phyloP scores from a whole-genome alignment of 106 monocot species.

The Dendrobium officinale region DNA sequence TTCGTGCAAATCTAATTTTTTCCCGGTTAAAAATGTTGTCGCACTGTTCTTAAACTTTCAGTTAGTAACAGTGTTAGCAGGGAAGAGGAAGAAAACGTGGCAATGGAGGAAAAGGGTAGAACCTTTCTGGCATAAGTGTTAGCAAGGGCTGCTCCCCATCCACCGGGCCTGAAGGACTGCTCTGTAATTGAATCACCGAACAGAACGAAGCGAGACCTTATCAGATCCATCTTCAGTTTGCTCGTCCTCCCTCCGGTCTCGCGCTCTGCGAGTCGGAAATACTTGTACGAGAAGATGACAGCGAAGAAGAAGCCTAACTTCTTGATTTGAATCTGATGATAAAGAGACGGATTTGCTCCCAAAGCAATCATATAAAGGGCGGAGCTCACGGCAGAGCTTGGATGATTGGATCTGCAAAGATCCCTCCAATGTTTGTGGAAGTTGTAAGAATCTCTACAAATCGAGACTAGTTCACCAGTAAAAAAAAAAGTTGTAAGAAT shows the following conservation, averaged over 20 bases:
- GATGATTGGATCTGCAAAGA: too few species aligned
- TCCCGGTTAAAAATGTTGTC: not conserved
- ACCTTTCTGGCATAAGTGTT: slow-evolving; percentile 91
- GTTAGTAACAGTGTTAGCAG: not conserved
- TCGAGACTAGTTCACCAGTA: too few species aligned
- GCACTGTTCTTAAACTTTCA: not conserved
- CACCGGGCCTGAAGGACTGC: slow-evolving; percentile 71
- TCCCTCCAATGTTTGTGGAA: too few species aligned
- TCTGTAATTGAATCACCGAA: slow-evolving; percentile 96
- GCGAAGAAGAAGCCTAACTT: slow-evolving; percentile 1
- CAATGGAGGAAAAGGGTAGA: not conserved
- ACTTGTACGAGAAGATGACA: not conserved
- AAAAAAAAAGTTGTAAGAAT: too few species aligned
- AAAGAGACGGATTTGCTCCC: not conserved
- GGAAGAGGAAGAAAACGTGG: not conserved
- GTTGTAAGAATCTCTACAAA: too few species aligned
- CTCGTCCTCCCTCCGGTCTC: not conserved
- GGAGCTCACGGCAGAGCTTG: too few species aligned
- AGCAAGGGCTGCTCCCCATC: slow-evolving; percentile 90
- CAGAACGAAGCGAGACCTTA: slow-evolving; percentile 55
- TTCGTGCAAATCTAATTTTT: not conserved
- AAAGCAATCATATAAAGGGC: too few species aligned
- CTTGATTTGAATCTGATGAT: not conserved
- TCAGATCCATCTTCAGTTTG: not conserved
- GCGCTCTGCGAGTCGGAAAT: not conserved